Base-by-base conservation (phyloP, 805 yeast species). In the Candida ipomoeae region DNA sequence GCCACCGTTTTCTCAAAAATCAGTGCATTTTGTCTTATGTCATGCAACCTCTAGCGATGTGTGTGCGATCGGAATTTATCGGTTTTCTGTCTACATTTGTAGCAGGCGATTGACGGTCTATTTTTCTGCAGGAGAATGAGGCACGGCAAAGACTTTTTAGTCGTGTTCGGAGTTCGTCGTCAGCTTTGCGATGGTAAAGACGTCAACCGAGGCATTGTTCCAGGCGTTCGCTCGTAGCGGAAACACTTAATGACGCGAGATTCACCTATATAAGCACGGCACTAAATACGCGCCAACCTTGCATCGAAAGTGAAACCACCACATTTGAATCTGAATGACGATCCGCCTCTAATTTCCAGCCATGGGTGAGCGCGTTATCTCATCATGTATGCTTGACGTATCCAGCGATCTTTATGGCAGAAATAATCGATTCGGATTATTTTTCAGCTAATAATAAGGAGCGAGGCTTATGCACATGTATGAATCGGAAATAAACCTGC, bases 201-300 rank as follows among this genome's bases (percentile, higher is more conserved):
- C 17, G 41, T 23, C 41, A 39, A n/a, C 38, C 31, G 38, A 42
- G 38, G 45, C 38, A 39, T 39, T 39, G 41, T 39, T 10, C 26
- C 26, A 23, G 32, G 21, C 23, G 14, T 20, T 37, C 14, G 15
- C 29, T 32, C 29, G n/a, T 20, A 21, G 36, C 11, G 38, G 26
- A 21, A 42, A 37, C 38, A 32, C 15, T 21, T 18, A n/a, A 8
- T 42, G 38, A 42, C 31, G 45, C 45, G 38, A 33, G 45, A 20
- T 33, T 42, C 38, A 38, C 38, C 45, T 17, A 34, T 32, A 20
- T 8, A 32, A 34, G 45, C 21, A 20, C 33, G 31, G 37, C 32
- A 42, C 43, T n/a, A 40, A 40, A 40, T 40, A 34, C 45, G 45
- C 45, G 38, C 45, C 20, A 20, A 20, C 11, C 18, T 6, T 42